These are phyloP conservation scores for Samsoniella hepiali DNA, from an alignment of 2,329 filamentous ascomycete genomes.

Conservation along the genomic window DNA sequence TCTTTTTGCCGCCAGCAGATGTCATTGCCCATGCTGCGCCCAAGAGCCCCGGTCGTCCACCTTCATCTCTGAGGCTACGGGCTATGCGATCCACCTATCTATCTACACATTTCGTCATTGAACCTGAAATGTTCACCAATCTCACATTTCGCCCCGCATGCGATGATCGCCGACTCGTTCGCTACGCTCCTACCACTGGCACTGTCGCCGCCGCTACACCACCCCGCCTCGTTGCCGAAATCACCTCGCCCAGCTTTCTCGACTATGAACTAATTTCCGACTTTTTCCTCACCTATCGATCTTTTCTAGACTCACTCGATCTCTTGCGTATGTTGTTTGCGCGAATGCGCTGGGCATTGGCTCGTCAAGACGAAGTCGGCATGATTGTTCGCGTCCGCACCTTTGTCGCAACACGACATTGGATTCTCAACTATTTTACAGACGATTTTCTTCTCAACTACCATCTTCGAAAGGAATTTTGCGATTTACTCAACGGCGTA, in stretches of 20 bases:
- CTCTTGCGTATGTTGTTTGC: slow-evolving; percentile 82
- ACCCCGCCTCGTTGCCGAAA: slow-evolving; percentile 87
- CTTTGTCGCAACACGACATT: slow-evolving; percentile 92
- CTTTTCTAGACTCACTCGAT: slow-evolving; percentile 74
- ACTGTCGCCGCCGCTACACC: slow-evolving; percentile 87
- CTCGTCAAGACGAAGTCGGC: slow-evolving; percentile 75
- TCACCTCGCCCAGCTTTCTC: slow-evolving; percentile 91
- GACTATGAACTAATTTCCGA: slow-evolving; percentile 97
- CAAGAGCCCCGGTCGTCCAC: slow-evolving; percentile 28
- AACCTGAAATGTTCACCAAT: slow-evolving; percentile 76
- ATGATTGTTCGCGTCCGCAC: slow-evolving; percentile 93
- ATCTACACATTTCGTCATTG: slow-evolving; percentile 51
- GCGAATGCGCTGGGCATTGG: slow-evolving; percentile 81
- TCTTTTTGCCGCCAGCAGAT: slow-evolving; percentile 32
- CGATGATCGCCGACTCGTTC: slow-evolving; percentile 77
- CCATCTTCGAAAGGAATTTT: slow-evolving; percentile 72
- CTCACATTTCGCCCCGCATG: slow-evolving; percentile 75
- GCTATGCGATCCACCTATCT: slow-evolving; percentile 45
- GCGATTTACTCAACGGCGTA: slow-evolving; percentile 71
- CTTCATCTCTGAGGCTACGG: slow-evolving; percentile 40
- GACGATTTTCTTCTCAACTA: slow-evolving; percentile 87
- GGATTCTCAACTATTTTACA: slow-evolving; percentile 96
- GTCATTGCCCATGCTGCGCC: slow-evolving; percentile 24
- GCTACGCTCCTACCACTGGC: slow-evolving; percentile 67
- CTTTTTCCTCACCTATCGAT: slow-evolving; percentile 93